Evolutionary conservation across 352 stramenopile species (phyloP).

Genomic region (Pythium volutum): DNA sequence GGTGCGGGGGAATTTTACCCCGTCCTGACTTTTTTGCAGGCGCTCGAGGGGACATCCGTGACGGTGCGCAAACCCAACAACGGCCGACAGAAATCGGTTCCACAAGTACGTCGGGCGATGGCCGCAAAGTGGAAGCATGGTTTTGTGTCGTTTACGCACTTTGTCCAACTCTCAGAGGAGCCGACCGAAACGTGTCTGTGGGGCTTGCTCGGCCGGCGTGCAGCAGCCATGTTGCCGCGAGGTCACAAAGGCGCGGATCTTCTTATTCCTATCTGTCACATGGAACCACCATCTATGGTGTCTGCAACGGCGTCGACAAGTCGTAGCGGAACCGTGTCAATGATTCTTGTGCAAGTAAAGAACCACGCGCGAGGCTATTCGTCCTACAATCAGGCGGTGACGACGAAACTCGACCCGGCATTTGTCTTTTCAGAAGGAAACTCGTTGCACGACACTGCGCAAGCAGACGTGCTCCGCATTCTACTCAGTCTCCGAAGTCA

Average conservation of each 20-base stretch:
- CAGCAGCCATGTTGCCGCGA: conserved; percentile 19
- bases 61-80: not conserved
- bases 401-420: not conserved
- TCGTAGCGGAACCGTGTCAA: conserved; percentile 15
- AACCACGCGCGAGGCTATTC: not conserved
- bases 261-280: conserved; percentile 23
- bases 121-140: conserved; percentile 11
- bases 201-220: conserved; percentile 25
- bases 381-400: not conserved
- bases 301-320: not conserved
- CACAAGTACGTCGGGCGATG: no score
- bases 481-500: not conserved
- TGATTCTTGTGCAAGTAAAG: conserved; percentile 22
- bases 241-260: conserved; percentile 10
- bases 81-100: no score
- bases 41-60: not conserved
- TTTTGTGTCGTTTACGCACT: conserved; percentile 31
- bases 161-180: conserved; percentile 23
- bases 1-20: conserved; percentile 7
- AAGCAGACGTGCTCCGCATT: not conserved
- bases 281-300: not conserved
- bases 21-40: conserved; percentile 10
- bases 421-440: not conserved
- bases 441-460: not conserved
- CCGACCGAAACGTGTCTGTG: conserved; percentile 27